Percentiles rank a stretch among this genome's conserved stretches.
Conservation (phyloP, 768 basidiomycete genomes). For the Mycena latifolia region DNA sequence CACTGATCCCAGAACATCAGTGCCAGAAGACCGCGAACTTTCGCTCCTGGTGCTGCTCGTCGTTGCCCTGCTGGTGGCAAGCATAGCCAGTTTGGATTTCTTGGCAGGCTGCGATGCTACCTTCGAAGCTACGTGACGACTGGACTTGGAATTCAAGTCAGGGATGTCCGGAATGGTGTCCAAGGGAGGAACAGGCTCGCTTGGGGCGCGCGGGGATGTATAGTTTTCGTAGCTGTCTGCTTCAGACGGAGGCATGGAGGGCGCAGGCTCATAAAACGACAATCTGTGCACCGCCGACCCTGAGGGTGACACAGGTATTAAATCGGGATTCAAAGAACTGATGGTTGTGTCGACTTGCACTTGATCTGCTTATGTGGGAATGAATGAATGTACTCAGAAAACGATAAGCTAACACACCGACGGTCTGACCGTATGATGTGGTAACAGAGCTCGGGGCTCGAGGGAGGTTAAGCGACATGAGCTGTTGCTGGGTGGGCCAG, state of each 20-base stretch:
- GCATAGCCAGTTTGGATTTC: slow-evolving; percentile 76
- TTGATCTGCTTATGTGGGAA: slow-evolving; percentile 25
- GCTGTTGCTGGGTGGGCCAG: slow-evolving; percentile 58
- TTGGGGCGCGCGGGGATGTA: slow-evolving; percentile 54
- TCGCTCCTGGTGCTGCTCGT: slow-evolving; percentile 56
- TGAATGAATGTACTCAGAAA: slow-evolving; percentile 1
- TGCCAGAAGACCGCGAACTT: slow-evolving; percentile 69
- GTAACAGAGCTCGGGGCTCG: slow-evolving; percentile 56
- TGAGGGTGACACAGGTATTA: slow-evolving; percentile 75
- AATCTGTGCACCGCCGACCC: slow-evolving; percentile 73
- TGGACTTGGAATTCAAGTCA: slow-evolving; percentile 64
- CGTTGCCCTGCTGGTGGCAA: slow-evolving; percentile 76
- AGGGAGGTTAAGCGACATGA: slow-evolving; percentile 52
- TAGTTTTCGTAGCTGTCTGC: slow-evolving; percentile 51
- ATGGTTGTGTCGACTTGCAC: slow-evolving; percentile 21
- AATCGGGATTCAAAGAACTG: slow-evolving; percentile 63
- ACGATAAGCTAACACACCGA: slow-evolving; percentile 57
- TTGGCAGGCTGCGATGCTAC: slow-evolving; percentile 47
- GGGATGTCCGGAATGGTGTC: slow-evolving; percentile 70
- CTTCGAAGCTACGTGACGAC: slow-evolving; percentile 40
- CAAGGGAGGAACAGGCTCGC: slow-evolving; percentile 56
- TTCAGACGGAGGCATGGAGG: slow-evolving; percentile 63
- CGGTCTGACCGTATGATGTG: slow-evolving; percentile 74
- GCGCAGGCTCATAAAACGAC: slow-evolving; percentile 68
- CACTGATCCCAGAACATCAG: slow-evolving; percentile 68